Percentiles rank a stretch among this genome's conserved stretches.
These are phyloP conservation scores for Diddensiella caesifluorescens DNA, from an alignment of 805 yeast species.

Conservation along the genomic window DNA sequence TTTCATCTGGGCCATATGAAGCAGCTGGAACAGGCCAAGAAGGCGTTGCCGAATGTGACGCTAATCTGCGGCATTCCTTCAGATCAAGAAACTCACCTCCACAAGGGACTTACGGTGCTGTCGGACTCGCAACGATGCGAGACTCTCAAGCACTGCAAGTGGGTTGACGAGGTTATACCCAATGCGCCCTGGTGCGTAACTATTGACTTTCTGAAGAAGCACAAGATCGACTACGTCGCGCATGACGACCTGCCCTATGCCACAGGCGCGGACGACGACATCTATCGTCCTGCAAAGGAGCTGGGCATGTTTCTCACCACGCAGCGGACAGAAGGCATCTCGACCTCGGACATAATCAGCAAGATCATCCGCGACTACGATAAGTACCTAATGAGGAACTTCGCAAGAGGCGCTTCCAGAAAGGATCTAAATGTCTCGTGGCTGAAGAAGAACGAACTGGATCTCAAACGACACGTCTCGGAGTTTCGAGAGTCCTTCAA, in stretches of 20 bases:
- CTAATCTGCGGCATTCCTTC: conserved; percentile 90
- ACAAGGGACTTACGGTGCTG: conserved; percentile 90
- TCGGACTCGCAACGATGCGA: conserved; percentile 85
- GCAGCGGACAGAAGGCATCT: conserved; percentile 93
- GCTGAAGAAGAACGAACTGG: conserved; percentile 95
- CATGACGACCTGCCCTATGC: conserved; percentile 97
- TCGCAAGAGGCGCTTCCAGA: conserved; percentile 95
- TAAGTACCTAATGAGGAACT: conserved; percentile 92
- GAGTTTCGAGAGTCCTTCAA: conserved; percentile 86
- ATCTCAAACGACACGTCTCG: conserved; percentile 80
- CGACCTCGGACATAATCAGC: conserved; percentile 93
- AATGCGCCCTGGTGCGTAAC: conserved; percentile 95
- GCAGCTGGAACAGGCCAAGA: conserved; percentile 94
- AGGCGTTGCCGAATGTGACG: conserved; percentile 76
- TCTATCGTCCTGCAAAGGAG: conserved; percentile 86
- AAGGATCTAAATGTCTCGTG: conserved; percentile 95
- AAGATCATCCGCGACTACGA: conserved; percentile 94
- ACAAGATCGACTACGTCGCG: conserved; percentile 91
- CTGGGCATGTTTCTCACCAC: conserved; percentile 88
- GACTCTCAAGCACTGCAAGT: conserved; percentile 84
- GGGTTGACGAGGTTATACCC: conserved; percentile 97
- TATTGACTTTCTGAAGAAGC: conserved; percentile 69
- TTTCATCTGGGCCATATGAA: conserved; percentile 98
- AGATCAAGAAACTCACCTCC: conserved; percentile 82
- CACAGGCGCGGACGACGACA: conserved; percentile 82